phyloP scores from a whole-genome alignment of 805 yeast species.

The Deakozyma indianensis region DNA sequence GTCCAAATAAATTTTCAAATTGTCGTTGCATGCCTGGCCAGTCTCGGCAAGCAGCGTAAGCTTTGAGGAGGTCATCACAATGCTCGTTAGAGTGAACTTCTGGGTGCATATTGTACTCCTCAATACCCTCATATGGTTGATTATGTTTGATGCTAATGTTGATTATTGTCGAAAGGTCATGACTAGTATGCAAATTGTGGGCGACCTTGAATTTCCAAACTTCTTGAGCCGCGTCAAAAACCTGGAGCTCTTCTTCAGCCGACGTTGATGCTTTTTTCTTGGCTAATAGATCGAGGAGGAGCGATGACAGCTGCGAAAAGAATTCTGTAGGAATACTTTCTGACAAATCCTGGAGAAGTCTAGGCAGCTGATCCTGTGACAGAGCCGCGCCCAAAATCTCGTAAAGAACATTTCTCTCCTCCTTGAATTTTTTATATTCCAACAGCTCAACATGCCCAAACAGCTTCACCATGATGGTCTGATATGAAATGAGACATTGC shows the following conservation, averaged over 20 bases:
- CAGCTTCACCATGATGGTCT: neutral
- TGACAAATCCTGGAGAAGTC: neutral
- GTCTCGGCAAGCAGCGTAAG: slow-evolving; percentile 28
- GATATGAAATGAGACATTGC: neutral
- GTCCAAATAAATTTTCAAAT: slow-evolving; percentile 29
- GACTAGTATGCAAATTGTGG: neutral
- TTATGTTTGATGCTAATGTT: neutral
- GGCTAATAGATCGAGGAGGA: neutral
- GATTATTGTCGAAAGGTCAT: neutral
- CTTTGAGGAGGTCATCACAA: slow-evolving; percentile 30
- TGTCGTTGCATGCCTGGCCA: slow-evolving; percentile 41
- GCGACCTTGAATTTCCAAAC: neutral
- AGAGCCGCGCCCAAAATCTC: neutral
- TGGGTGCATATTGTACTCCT: slow-evolving; percentile 13
- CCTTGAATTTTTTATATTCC: neutral
- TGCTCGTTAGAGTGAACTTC: slow-evolving; percentile 33
- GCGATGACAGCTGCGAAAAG: neutral
- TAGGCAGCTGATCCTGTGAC: neutral
- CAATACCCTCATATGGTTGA: neutral
- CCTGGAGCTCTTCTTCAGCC: neutral
- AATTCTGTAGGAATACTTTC: neutral
- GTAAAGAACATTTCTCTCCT: neutral
- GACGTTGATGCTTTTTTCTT: neutral
- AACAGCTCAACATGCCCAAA: neutral
- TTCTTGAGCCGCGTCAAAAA: neutral